phyloP scores from a whole-genome alignment of 257 asterid species.

The Solanum clarkiae region DNA sequence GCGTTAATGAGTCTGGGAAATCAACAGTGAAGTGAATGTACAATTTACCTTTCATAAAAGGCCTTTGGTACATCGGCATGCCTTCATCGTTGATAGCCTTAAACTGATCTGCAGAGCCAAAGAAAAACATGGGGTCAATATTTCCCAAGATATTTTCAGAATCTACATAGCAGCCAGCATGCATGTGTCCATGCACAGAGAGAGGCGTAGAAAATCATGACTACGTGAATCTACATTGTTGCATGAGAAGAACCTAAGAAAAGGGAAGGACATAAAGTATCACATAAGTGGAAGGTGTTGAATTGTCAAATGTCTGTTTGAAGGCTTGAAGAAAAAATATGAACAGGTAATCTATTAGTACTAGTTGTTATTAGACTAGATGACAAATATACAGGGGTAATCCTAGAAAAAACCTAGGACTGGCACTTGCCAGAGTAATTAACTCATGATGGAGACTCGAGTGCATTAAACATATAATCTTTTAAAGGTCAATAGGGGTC shows the following conservation, averaged over 20 bases:
- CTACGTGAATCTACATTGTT: background rate
- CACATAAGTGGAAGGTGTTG: background rate
- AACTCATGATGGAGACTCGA: background rate
- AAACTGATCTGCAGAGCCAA: conserved; percentile 39
- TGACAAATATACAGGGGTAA: background rate
- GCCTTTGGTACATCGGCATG: conserved; percentile 77
- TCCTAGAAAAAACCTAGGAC: background rate
- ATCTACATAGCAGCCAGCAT: background rate
- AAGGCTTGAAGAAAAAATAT: background rate
- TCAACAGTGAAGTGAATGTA: conserved; percentile 71
- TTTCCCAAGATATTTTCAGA: background rate
- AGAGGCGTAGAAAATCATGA: background rate
- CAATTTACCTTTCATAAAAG: conserved; percentile 72
- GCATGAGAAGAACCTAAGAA: background rate
- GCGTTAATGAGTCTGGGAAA: conserved; percentile 54
- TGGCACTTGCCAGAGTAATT: background rate
- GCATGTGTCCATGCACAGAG: background rate
- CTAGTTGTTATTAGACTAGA: background rate
- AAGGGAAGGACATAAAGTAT: background rate
- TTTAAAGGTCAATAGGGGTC: background rate
- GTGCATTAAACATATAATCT: background rate
- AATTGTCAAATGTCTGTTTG: background rate
- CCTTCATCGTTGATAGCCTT: conserved; percentile 93
- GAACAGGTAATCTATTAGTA: background rate
- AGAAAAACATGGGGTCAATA: background rate